Base-by-base conservation (phyloP, 2,329 filamentous ascomycete genomes). In the Niveomyces coronatus region DNA sequence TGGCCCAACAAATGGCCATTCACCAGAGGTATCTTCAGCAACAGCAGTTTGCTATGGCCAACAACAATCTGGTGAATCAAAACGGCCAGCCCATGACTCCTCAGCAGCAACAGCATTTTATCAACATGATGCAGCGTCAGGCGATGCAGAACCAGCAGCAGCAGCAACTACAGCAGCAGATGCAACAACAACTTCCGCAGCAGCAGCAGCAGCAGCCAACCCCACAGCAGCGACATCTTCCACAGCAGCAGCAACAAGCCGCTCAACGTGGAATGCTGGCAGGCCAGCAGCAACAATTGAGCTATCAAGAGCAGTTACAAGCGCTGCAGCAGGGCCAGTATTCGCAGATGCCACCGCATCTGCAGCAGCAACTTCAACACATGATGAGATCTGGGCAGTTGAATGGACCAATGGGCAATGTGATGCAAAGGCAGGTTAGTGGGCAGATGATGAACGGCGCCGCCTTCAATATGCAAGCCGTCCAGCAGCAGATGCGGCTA, bases 11-110 rank as follows among this genome's bases (percentile, higher is more conserved):
- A 39, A 56, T 75, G 26, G 63, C 62, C 0, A 63, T 65, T 4
- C 69, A 75, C 41, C 64, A 65, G 40, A 62, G 68, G 18, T 60
- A 57, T 4, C 53, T 67, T 36, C 55, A 67, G 38, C 62, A 66
- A 40, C 60, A 61, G 26, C 64, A 53, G 37, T 60, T 52, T 39
- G 52, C 51, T 39, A 54, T 58, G 40, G 51, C 52, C 45, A 57
- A 55, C 35, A 56, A 56, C 28, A 49, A 45, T 14, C 27, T 39
- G 30, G 30, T 27, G 9, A 39, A 33, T 23, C 17, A 30, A 47
- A 55, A 62, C 42, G 49, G 51, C 11, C 56, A 61, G 35, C 45
- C 42, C 17, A 57, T 63, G 50, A 50, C 57, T 28, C 53, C 53
- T 1, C 58, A 62, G 38, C 61, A 65, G 44, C 53, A 58, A 38